Evolutionary conservation across 345 rosid genomes (phyloP), one percentile per base, ranked within the genome.

Genomic region (Corchorus capsularis): DNA sequence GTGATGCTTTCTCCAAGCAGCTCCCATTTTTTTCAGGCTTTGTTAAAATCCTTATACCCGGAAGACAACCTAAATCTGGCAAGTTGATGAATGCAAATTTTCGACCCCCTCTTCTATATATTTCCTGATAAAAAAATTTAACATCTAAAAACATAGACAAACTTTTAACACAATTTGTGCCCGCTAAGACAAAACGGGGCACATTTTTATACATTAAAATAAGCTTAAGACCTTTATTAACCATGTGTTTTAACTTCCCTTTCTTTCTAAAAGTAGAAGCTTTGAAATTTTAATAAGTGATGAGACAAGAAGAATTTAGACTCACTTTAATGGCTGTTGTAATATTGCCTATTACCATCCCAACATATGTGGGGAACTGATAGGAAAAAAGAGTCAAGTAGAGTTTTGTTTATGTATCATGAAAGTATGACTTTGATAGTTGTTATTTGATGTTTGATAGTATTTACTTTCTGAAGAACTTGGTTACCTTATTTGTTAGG

Each of bases 61-160:
- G 98, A 27, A 93, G 46, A 79, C 98, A 94, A 22, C 97, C 97
- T 47, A 91, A 68, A 32, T 84, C 82, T 0, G 92, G 90, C 35
- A 91, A 65, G 79, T 89, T 90, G 66, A 87, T 74, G 75, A 94
- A 85, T 2, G 80, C 97, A 69, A 93, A 89, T 80, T 93, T 93
- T 6, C 97, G 79, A 39, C 95, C 98, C 32, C 99, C 99, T 6
- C 62, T 61, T 37, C 65, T 77, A 78, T 93, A 85, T 61, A 94
- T 82, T 57, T 87, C 93, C 97, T 94, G 83, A 39, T 67, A 75
- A 72, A n/a, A n/a, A n/a, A n/a, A 32, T 77, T 69, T 12, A 27
- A 32, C 41, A 67, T 39, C 41, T 9, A 54, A 47, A 67, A 60
- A 61, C 41, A 61, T 34, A 5, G 43, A n/a, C 8, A 34, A 60